These are phyloP conservation scores for Astraeus odoratus DNA, from an alignment of 768 basidiomycete genomes.

Conservation along the genomic window DNA sequence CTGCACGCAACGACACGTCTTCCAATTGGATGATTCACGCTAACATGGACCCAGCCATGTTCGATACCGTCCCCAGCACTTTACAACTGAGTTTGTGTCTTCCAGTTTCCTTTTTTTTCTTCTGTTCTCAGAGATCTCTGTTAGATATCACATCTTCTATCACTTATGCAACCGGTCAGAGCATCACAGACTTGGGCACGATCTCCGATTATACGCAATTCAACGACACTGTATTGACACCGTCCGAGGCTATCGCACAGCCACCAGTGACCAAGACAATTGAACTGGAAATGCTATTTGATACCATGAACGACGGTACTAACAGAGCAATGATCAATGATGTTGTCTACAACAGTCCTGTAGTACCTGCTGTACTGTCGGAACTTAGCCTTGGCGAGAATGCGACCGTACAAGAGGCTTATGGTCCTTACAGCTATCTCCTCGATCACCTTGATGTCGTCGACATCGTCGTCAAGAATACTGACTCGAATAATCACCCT, in stretches of 20 bases:
- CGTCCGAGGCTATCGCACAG: constrained; percentile 47
- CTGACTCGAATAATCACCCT: constrained; percentile 72
- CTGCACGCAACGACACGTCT: constrained; percentile 78
- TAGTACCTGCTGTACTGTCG: constrained; percentile 74
- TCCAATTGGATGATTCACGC: constrained; percentile 87
- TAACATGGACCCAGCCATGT: constrained; percentile 88
- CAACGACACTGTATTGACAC: constrained; percentile 64
- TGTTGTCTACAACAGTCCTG: constrained; percentile 59
- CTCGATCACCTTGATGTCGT: constrained; percentile 70
- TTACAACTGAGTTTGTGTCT: constrained; percentile 67
- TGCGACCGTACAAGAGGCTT: constrained; percentile 59
- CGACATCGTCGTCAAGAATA: constrained; percentile 70
- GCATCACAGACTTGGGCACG: constrained; percentile 45
- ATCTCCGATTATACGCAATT: constrained; percentile 54
- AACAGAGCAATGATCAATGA: constrained; percentile 77
- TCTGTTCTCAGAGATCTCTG: neutral
- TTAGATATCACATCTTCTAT: constrained; percentile 80
- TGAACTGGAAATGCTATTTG: constrained; percentile 68
- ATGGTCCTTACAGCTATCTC: constrained; percentile 75
- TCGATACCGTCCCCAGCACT: constrained; percentile 67
- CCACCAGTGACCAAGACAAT: constrained; percentile 48
- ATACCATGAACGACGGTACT: constrained; percentile 80
- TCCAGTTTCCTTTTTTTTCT: neutral
- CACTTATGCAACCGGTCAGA: constrained; percentile 54
- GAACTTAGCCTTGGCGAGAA: constrained; percentile 69